Evolutionary conservation across 805 yeast species (phyloP), one percentile per base, ranked within the genome.

Genomic region (Starmerella vaccinii): DNA sequence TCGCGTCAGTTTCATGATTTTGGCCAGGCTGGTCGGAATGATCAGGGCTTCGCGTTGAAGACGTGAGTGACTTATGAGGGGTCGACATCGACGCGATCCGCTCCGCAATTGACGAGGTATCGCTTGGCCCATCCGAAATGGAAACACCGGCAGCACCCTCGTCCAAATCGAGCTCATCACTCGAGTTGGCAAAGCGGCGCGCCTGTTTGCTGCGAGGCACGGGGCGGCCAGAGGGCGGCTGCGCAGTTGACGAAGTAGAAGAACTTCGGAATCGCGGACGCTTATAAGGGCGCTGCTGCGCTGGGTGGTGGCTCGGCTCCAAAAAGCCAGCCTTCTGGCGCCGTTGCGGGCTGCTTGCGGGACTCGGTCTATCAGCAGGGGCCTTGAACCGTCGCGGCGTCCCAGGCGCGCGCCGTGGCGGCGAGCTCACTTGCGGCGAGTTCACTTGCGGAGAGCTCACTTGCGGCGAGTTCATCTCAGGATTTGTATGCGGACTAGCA

Each of bases 121-220:
- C 45, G 23, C 23, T 27, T 5, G 19, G 12, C 6, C 12, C 16
- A 12, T 37, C 40, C 5, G 40, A 37, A 19, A 22, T 16, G 38
- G 34, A 26, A 6, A 26, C 9, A 8, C 45, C 45, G 10, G 45
- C 45, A 18, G 45, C 45, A 7, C 45, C 45, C 16, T 41, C 45
- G 19, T 41, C 45, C 45, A 41, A 16, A 24, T 37, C 40, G 21
- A n/a, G n/a, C n/a, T 22, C 27, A 4, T 16, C 39, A 16, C 15
- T 13, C n/a, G n/a, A n/a, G n/a, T n/a, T n/a, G n/a, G n/a, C n/a
- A n/a, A n/a, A n/a, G n/a, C n/a, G n/a, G n/a, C n/a, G n/a, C n/a
- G n/a, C n/a, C n/a, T n/a, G n/a, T n/a, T n/a, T n/a, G n/a, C n/a
- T n/a, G n/a, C n/a, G n/a, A n/a, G n/a, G n/a, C n/a, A n/a, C n/a